Conservation (phyloP, 208 protist species). For the Crithidia sp. region DNA sequence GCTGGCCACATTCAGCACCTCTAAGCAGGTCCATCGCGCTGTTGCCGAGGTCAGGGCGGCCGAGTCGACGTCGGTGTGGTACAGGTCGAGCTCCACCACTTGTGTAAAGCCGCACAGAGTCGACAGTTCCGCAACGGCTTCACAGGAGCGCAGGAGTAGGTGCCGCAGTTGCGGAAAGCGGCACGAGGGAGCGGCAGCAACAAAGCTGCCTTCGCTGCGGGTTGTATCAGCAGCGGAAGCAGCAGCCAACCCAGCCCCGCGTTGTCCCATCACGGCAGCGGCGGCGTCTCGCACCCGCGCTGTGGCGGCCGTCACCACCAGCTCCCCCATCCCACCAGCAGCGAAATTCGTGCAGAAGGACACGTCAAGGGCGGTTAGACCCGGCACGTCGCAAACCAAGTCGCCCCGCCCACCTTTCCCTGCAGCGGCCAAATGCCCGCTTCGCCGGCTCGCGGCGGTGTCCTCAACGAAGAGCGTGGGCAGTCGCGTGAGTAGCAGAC, state of each 20-base stretch:
- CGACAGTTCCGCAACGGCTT: conserved; percentile 35
- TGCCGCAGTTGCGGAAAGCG: conserved; percentile 24
- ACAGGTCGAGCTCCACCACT: conserved; percentile 57
- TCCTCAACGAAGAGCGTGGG: conserved; percentile 25
- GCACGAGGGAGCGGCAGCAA: background rate
- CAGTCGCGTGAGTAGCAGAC: conserved; percentile 32
- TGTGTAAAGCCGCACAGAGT: conserved; percentile 31
- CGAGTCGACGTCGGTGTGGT: conserved; percentile 57
- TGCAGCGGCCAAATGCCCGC: background rate
- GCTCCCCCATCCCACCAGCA: background rate
- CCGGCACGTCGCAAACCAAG: background rate
- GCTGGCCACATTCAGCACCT: conserved; percentile 44
- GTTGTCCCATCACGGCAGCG: background rate
- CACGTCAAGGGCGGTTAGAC: conserved; percentile 10
- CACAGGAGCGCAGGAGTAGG: conserved; percentile 51
- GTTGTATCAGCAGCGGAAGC: background rate
- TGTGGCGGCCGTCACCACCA: conserved; percentile 5
- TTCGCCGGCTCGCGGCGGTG: too few relatives aligned
- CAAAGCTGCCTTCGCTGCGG: background rate
- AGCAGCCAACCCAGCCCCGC: background rate
- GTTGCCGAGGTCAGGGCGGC: conserved; percentile 33
- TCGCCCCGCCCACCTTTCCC: background rate
- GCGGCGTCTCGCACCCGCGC: conserved; percentile 8
- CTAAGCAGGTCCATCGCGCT: conserved; percentile 34
- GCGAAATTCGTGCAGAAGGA: conserved; percentile 9